Evolutionary conservation across 2,329 filamentous ascomycete genomes (phyloP), one percentile per base, ranked within the genome.

Genomic region (Lachnellula arida): DNA sequence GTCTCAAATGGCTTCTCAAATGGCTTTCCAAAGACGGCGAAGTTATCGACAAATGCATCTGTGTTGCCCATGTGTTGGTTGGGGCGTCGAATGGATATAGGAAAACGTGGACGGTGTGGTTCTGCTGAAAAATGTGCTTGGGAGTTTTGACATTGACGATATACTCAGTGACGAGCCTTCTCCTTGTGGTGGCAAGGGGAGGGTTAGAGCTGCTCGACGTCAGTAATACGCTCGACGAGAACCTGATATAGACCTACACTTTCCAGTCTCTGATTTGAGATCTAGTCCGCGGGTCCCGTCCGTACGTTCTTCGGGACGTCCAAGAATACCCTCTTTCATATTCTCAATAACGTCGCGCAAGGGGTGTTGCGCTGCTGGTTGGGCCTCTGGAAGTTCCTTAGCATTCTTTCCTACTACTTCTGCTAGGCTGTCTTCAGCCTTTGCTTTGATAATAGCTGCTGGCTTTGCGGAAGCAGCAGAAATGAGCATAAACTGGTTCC

Each of bases 11-110:
- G 66, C 32, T 69, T 71, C 19, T 19, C 19, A 19, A 19, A 19
- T 19, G 19, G n/a, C n/a, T n/a, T n/a, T 3, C 72, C 70, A 47
- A 75, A 70, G 11, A 71, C 65, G 2, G 68, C 64, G 35, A 74
- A 68, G 39, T 72, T 73, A 32, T 74, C 73, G 22, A 77, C 68
- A 34, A 74, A 72, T 48, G 74, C 73, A 23, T 67, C 53, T 73
- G 72, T 1, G 68, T 71, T 5, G 70, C 61, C 71, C 74, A 72
- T 19, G 59, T 60, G 9, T 48, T 39, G 1, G 67, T 59, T 15
- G 68, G 62, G 2, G 54, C 46, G 37, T 63, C 51, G 52, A 73
- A 71, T 7, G 65, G 63, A 4, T 71, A 72, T 3, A 74, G 63
- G 63, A 73, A 73, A 48, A 73, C 54, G 55, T 71, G 67, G 17